These are phyloP conservation scores for Canna indica DNA, from an alignment of 176 grass and related monocot species.

Conservation along the genomic window DNA sequence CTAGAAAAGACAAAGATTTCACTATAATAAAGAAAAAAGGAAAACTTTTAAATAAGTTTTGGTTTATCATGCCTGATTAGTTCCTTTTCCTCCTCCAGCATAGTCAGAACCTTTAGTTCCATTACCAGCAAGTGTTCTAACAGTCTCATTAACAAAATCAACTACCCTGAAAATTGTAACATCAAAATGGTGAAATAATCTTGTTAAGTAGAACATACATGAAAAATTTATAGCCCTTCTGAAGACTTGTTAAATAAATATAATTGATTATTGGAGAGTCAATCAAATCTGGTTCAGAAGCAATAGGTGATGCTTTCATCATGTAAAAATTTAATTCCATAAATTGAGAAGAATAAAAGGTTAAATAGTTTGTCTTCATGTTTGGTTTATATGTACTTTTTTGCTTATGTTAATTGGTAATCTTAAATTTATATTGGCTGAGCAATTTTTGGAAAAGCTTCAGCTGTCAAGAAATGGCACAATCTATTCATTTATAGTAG, in stretches of 20 bases:
- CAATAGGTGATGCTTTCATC: no score
- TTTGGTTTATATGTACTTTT: no score
- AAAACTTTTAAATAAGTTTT: background rate
- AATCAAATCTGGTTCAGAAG: no score
- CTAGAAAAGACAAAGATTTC: background rate
- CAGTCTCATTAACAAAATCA: slow-evolving; percentile 82
- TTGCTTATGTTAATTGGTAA: no score
- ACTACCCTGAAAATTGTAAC: slow-evolving; percentile 44
- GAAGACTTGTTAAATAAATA: no score
- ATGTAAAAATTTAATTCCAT: no score
- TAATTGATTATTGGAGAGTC: background rate
- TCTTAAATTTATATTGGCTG: no score
- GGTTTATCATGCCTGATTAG: slow-evolving; percentile 46
- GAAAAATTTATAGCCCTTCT: background rate
- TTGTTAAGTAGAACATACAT: background rate
- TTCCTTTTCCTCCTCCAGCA: slow-evolving; percentile 61
- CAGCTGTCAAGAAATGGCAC: no score
- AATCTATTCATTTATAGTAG: no score
- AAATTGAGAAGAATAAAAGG: no score
- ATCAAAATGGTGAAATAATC: background rate
- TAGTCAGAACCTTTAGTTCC: slow-evolving; percentile 92
- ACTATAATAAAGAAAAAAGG: background rate
- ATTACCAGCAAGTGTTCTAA: slow-evolving; percentile 91
- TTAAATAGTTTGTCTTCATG: no score
- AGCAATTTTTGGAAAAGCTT: no score